Conservation (phyloP, 371 early-diverging fungal species). For the Ecytonucleospora hepatopenaei region DNA sequence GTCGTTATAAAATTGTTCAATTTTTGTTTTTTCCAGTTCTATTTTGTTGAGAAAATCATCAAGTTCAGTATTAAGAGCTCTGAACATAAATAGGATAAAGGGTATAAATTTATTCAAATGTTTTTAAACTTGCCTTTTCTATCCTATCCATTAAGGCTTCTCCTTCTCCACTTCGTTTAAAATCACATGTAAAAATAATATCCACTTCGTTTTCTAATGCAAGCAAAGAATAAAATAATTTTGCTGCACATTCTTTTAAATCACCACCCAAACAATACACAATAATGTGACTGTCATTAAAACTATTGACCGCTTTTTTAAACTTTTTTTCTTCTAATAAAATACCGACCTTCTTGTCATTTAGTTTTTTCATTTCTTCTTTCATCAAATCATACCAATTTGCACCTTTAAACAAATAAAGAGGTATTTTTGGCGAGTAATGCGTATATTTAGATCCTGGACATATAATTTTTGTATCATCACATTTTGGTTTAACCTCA, state of each 20-base stretch:
- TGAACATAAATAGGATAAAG: conserved; percentile 5
- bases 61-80: conserved; percentile 12
- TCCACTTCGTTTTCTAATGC: conserved; percentile 66
- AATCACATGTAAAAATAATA: conserved; percentile 67
- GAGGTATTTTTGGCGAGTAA: conserved; percentile 67
- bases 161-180: conserved; percentile 68
- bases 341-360: conserved; percentile 18
- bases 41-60: not conserved
- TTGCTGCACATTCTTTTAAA: conserved; percentile 61
- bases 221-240: conserved; percentile 69
- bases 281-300: not conserved
- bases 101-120: conserved; percentile 5
- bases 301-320: not conserved
- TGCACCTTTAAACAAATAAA: conserved; percentile 36
- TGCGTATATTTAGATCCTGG: conserved; percentile 98
- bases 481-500: conserved; percentile 1
- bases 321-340: not conserved
- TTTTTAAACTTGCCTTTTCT: conserved; percentile 66
- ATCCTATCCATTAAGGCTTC: conserved; percentile 91
- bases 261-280: conserved; percentile 44
- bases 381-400: conserved; percentile 8
- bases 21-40: not conserved
- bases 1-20: not conserved
- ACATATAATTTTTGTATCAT: conserved; percentile 62
- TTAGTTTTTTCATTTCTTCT: not conserved